Conservation (phyloP, 2,329 filamentous ascomycete species). For the Trichophaea hybrida region DNA sequence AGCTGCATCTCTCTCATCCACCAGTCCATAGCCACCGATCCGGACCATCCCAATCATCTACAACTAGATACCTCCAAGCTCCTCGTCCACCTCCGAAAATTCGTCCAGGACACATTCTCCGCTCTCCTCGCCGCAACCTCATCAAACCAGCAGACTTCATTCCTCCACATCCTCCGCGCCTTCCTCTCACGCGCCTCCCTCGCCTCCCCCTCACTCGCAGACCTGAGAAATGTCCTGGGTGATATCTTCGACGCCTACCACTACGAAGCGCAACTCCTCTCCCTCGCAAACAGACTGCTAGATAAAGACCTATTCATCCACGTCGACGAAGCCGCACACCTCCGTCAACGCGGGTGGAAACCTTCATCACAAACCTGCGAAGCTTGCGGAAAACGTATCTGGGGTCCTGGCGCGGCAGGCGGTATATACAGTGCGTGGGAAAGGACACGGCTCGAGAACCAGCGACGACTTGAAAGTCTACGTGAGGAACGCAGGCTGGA, state of each 20-base stretch:
- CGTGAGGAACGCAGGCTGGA: slow-evolving; percentile 17
- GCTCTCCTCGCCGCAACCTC: slow-evolving; percentile 54
- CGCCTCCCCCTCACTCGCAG: slow-evolving; percentile 70
- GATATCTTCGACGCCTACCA: slow-evolving; percentile 93
- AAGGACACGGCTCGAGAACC: slow-evolving; percentile 15
- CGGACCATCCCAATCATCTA: slow-evolving; percentile 18
- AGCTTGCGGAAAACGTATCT: slow-evolving; percentile 64
- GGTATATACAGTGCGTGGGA: slow-evolving; percentile 30
- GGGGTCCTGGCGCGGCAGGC: slow-evolving; percentile 72
- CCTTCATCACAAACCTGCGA: slow-evolving; percentile 78
- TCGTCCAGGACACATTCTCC: slow-evolving; percentile 85
- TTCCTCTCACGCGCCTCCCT: slow-evolving; percentile 73
- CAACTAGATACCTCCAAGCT: slow-evolving; percentile 36
- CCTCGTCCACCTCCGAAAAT: slow-evolving; percentile 52
- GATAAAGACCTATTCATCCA: slow-evolving; percentile 79
- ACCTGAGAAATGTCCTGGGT: slow-evolving; percentile 67
- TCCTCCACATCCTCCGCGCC: slow-evolving; percentile 73
- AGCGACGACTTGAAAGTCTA: slow-evolving; percentile 10
- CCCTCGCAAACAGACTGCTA: slow-evolving; percentile 70
- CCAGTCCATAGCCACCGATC: slow-evolving; percentile 40
- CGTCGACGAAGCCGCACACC: slow-evolving; percentile 56
- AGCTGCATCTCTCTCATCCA: slow-evolving; percentile 29
- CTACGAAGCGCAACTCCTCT: slow-evolving; percentile 81
- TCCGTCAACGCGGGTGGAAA: slow-evolving; percentile 77
- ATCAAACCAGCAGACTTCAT: slow-evolving; percentile 39